Evolutionary conservation across 2,329 filamentous ascomycete genomes (phyloP).

Genomic region (Colletotrichum musae): DNA sequence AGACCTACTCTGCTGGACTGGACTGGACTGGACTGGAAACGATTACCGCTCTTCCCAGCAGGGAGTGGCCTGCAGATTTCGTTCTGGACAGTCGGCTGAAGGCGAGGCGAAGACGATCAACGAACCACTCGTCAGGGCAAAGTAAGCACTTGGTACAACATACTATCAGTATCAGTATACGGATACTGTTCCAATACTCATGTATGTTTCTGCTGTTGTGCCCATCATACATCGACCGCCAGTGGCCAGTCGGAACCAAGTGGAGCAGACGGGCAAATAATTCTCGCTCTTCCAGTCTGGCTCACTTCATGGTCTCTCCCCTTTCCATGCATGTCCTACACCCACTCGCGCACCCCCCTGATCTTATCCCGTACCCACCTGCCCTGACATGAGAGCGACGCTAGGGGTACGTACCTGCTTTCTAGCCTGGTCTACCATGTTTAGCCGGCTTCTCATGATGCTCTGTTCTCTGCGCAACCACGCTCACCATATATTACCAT

Average conservation of each 20-base stretch:
- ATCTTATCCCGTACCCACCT: constrained; percentile 18
- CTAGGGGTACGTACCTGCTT: constrained; percentile 23
- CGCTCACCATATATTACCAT: constrained; percentile 14
- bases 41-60: constrained; percentile 2
- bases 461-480: constrained; percentile 22
- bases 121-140: constrained; percentile 8
- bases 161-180: too few relatives aligned
- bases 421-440: constrained; percentile 9
- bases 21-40: constrained; percentile 2
- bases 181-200: not conserved
- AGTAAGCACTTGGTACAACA: constrained; percentile 12
- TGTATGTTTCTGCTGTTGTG: constrained; percentile 2
- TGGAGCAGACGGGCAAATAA: constrained; percentile 24
- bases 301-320: constrained; percentile 24
- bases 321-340: constrained; percentile 35
- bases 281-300: constrained; percentile 12
- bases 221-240: not conserved
- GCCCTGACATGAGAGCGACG: not conserved
- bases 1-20: not conserved
- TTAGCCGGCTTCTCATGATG: constrained; percentile 19
- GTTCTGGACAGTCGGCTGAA: constrained; percentile 7
- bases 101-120: constrained; percentile 10
- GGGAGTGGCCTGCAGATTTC: not conserved
- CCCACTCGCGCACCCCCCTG: constrained; percentile 25
- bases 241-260: constrained; percentile 12